These are phyloP conservation scores for Pseudopithomyces chartarum DNA, from an alignment of 2,329 filamentous ascomycete genomes.

Conservation along the genomic window DNA sequence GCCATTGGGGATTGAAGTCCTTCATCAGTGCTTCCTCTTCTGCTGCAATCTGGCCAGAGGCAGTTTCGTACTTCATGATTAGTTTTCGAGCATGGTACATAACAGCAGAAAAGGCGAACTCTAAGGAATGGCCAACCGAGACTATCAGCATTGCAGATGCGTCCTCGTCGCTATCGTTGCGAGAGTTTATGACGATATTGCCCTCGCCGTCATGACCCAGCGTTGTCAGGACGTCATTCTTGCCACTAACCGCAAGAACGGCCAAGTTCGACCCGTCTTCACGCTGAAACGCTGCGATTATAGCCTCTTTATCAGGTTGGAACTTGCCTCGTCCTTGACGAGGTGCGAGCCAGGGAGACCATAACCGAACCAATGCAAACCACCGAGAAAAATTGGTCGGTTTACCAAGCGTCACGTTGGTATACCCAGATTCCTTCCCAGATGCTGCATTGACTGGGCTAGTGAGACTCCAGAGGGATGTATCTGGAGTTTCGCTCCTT, in stretches of 20 bases:
- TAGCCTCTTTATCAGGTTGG: slow-evolving; percentile 73
- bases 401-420: slow-evolving; percentile 63
- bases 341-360: slow-evolving; percentile 86
- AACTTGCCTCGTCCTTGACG: slow-evolving; percentile 75
- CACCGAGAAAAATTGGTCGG: slow-evolving; percentile 72
- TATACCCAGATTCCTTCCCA: slow-evolving; percentile 62
- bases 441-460: slow-evolving; percentile 60
- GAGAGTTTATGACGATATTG: slow-evolving; percentile 69
- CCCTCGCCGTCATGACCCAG: slow-evolving; percentile 70
- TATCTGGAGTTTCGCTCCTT: slow-evolving; percentile 69
- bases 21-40: slow-evolving; percentile 55
- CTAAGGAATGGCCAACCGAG: slow-evolving; percentile 73
- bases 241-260: slow-evolving; percentile 76
- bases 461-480: slow-evolving; percentile 72
- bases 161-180: slow-evolving; percentile 68
- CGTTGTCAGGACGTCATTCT: slow-evolving; percentile 71
- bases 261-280: slow-evolving; percentile 75
- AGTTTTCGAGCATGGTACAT: slow-evolving; percentile 85
- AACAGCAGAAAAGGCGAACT: slow-evolving; percentile 75
- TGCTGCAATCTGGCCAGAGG: slow-evolving; percentile 50
- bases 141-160: slow-evolving; percentile 68
- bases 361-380: slow-evolving; percentile 80
- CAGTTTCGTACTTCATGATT: slow-evolving; percentile 54
- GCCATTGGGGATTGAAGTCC: slow-evolving; percentile 67
- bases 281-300: slow-evolving; percentile 79